A percentile compares a stretch with the other conserved stretches of the same genome.
Evolutionary conservation across 2,329 filamentous ascomycete genomes (phyloP).

Genomic region (Epichloe amarillans): DNA sequence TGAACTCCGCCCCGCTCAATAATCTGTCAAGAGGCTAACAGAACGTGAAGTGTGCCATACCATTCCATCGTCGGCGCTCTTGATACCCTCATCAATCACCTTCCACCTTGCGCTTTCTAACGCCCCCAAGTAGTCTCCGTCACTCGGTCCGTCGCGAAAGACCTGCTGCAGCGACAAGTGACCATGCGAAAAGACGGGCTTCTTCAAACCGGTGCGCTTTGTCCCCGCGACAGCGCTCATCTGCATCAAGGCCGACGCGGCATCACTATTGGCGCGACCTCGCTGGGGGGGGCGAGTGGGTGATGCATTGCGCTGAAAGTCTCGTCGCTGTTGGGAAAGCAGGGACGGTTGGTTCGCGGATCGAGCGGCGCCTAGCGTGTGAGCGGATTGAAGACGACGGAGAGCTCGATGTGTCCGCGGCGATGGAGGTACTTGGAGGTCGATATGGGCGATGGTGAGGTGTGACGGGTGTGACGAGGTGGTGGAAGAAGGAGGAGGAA

Average conservation of each 20-base stretch:
- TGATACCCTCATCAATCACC: constrained; percentile 63
- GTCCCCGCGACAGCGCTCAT: constrained; percentile 22
- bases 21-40: background rate
- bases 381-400: constrained; percentile 63
- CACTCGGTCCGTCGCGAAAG: constrained; percentile 65
- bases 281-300: constrained; percentile 37
- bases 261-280: constrained; percentile 62
- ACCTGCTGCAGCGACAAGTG: constrained; percentile 57
- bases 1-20: background rate
- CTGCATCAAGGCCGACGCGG: constrained; percentile 29
- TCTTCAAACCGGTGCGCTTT: constrained; percentile 27
- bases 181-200: constrained; percentile 36
- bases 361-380: constrained; percentile 46
- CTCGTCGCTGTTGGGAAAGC: constrained; percentile 49
- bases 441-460: constrained; percentile 17
- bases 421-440: constrained; percentile 43
- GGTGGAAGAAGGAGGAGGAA: background rate
- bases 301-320: constrained; percentile 25
- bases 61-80: constrained; percentile 70
- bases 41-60: constrained; percentile 27
- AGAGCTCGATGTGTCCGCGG: constrained; percentile 54
- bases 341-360: constrained; percentile 37
- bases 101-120: constrained; percentile 60
- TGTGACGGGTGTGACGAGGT: background rate
- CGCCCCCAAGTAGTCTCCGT: constrained; percentile 52